Evolutionary conservation across 768 basidiomycete species (phyloP), one percentile per base, ranked within the genome.

Genomic region (Coprinellus aureogranulatus): DNA sequence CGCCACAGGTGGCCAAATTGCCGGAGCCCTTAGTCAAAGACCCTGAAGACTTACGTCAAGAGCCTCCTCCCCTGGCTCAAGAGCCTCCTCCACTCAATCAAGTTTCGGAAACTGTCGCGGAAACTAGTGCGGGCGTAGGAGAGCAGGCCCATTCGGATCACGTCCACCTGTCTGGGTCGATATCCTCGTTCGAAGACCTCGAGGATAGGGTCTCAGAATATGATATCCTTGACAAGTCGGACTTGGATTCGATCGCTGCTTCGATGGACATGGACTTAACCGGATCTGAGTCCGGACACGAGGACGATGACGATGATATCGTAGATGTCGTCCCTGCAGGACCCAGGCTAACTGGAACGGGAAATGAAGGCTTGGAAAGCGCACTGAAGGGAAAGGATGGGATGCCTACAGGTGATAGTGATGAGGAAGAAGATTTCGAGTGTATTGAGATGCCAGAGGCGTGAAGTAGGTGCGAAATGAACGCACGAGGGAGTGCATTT

Each of bases 131-230:
- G 9, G 10, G 37, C 37, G 10, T 18, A 39, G 18, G 10, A 9
- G 9, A 9, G 10, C 18, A 9, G 37, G 9, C 9, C 37, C 37
- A 9, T 18, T 22, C 46, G 46, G 46, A 48, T 48, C 46, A 12
- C 12, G 22, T 23, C 46, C 46, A 27, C 23, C 23, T 22, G 6
- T 48, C 46, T 22, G 46, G 46, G 23, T 48, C 46, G 12, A 48
- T 48, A 28, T 48, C 46, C 14, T 48, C 46, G 22, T 48, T 48
- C 23, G 46, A 48, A 18, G 46, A 48, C 46, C 46, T 48, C 46
- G 8, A 44, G 41, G 41, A 44, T n/a, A n/a, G 18, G 18, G 41
- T 5, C 16, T 16, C 14, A 5, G 41, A 44, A n/a, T 44, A 44
- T 22, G 41, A 44, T n/a, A 8, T 44, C 41, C 41, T 44, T n/a